Evolutionary conservation across 179 eudicot genomes (phyloP).

Genomic region (Gypsophila paniculata): DNA sequence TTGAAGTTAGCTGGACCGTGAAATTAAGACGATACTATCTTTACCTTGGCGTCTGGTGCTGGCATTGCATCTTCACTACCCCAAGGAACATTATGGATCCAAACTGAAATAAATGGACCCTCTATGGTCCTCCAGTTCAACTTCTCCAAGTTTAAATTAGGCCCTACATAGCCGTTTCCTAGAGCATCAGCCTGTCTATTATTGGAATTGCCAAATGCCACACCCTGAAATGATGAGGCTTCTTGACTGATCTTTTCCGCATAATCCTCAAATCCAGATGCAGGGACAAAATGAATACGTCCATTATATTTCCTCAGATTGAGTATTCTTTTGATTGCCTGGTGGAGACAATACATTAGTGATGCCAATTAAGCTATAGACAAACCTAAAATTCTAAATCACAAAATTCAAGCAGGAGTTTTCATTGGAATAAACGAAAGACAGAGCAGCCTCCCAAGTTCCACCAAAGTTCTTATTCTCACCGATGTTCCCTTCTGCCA

Average conservation of each 20-base stretch:
- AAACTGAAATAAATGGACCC: constrained; percentile 90
- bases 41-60: constrained; percentile 89
- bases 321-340: constrained; percentile 71
- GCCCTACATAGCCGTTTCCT: constrained; percentile 53
- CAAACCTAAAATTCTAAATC: neutral
- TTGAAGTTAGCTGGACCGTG: neutral
- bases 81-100: constrained; percentile 99
- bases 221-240: constrained; percentile 27
- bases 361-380: neutral
- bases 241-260: constrained; percentile 41
- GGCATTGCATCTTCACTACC: constrained; percentile 77
- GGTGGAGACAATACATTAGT: constrained; percentile 15
- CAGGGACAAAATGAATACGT: constrained; percentile 68
- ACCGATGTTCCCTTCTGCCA: neutral
- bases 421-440: neutral
- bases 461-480: neutral
- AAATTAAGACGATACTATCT: neutral
- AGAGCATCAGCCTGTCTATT: constrained; percentile 30
- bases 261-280: constrained; percentile 64
- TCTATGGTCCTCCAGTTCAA: constrained; percentile 69
- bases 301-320: constrained; percentile 74
- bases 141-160: constrained; percentile 37
- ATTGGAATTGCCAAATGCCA: constrained; percentile 29
- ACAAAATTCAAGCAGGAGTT: neutral
- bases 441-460: neutral